These are phyloP conservation scores for Moesziomyces sp. DNA, from an alignment of 1,284 basidiomycete species.

Conservation along the genomic window DNA sequence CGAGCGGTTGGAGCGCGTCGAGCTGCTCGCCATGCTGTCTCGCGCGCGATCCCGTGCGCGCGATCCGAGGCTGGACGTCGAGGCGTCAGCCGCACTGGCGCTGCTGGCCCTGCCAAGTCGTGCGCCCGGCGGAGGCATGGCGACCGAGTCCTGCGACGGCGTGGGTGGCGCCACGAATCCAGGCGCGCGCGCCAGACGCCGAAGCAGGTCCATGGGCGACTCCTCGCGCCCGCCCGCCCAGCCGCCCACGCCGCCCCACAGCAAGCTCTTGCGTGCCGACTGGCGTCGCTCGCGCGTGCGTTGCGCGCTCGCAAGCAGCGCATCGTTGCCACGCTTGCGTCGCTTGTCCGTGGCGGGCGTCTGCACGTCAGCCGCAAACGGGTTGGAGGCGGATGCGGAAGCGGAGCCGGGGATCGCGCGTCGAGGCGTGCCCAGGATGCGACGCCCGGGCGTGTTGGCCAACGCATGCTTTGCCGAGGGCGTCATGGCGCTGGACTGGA, in stretches of 20 bases:
- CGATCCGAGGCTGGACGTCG: slow-evolving; percentile 1
- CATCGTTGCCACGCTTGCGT: slow-evolving; percentile 41
- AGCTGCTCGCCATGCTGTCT: slow-evolving; percentile 23
- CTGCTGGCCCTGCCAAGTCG: slow-evolving; percentile 18
- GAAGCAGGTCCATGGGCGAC: slow-evolving; percentile 47
- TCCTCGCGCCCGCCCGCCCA: slow-evolving; percentile 53
- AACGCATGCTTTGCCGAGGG: slow-evolving; percentile 32
- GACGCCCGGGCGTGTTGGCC: slow-evolving; percentile 26
- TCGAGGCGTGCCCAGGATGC: slow-evolving; percentile 40
- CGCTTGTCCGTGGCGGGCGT: slow-evolving; percentile 48
- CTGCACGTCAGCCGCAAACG: slow-evolving; percentile 19
- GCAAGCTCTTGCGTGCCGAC: slow-evolving; percentile 31
- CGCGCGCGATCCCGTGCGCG: slow-evolving; percentile 12
- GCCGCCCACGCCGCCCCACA: slow-evolving; percentile 47
- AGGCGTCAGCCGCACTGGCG: slow-evolving; percentile 16
- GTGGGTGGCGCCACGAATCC: slow-evolving; percentile 41
- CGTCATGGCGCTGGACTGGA: slow-evolving; percentile 28
- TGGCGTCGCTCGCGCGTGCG: slow-evolving; percentile 26
- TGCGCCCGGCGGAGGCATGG: slow-evolving; percentile 35
- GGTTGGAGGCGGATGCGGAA: slow-evolving; percentile 14
- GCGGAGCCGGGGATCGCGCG: slow-evolving; percentile 11
- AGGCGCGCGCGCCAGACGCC: slow-evolving; percentile 43
- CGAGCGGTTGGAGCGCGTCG: slow-evolving; percentile 4
- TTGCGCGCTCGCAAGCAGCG: slow-evolving; percentile 41
- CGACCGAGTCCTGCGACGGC: slow-evolving; percentile 36